phyloP scores from a whole-genome alignment of 106 monocot genomes.

The Acorus gramineus region DNA sequence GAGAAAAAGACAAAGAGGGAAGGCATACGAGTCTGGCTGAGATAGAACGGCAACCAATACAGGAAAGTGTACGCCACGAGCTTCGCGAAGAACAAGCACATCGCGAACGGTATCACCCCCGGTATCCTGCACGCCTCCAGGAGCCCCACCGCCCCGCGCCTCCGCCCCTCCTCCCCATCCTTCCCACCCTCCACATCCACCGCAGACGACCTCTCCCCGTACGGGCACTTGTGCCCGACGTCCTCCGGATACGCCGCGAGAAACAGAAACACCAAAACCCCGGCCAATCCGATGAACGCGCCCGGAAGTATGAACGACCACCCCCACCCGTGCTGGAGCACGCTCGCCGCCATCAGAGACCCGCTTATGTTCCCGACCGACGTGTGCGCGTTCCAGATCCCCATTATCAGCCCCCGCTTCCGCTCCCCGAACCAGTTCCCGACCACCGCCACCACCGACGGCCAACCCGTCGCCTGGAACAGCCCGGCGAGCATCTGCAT shows the following conservation, averaged over 20 bases:
- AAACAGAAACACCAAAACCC: slow-evolving; percentile 15
- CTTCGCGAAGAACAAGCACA: slow-evolving; percentile 11
- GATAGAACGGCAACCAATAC: slow-evolving; percentile 12
- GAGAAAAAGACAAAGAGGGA: background rate
- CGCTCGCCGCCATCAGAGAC: slow-evolving; percentile 18
- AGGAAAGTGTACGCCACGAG: slow-evolving; percentile 10
- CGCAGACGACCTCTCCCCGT: background rate
- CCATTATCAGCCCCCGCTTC: slow-evolving; percentile 26
- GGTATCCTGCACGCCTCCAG: slow-evolving; percentile 6
- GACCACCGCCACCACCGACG: slow-evolving; percentile 47
- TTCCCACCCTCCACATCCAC: background rate
- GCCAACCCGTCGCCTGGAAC: slow-evolving; percentile 45
- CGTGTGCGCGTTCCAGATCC: slow-evolving; percentile 27
- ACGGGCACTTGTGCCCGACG: slow-evolving; percentile 4
- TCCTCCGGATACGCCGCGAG: slow-evolving; percentile 35
- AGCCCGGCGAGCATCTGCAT: slow-evolving; percentile 38
- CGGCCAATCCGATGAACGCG: slow-evolving; percentile 4
- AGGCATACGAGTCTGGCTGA: slow-evolving; percentile 7
- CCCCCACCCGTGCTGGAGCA: slow-evolving; percentile 20
- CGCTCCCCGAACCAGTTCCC: slow-evolving; percentile 41
- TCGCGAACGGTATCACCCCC: slow-evolving; percentile 9
- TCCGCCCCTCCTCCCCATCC: background rate
- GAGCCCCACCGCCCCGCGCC: slow-evolving; percentile 5
- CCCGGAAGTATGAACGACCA: slow-evolving; percentile 23
- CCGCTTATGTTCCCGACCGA: slow-evolving; percentile 24